Evolutionary conservation across 2,329 filamentous ascomycete genomes (phyloP).

Genomic region (Sphaceloma murrayae): DNA sequence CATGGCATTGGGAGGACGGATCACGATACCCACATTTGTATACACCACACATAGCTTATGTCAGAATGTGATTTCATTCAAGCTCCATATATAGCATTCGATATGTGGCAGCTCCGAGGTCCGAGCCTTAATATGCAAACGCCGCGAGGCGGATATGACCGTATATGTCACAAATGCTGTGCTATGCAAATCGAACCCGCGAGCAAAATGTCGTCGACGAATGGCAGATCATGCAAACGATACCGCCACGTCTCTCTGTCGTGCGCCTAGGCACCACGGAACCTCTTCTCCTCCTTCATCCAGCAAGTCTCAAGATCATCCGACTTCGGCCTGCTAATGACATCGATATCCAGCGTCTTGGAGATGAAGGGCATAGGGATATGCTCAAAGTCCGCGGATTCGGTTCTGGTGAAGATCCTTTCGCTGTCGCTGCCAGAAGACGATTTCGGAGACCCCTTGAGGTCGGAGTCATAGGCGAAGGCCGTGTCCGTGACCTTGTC

Average conservation of each 20-base stretch:
- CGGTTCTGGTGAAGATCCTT: too few relatives aligned
- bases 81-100: background rate
- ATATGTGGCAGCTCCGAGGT: background rate
- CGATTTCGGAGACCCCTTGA: background rate
- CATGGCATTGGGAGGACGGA: background rate
- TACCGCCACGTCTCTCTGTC: too few relatives aligned
- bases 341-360: slow-evolving; percentile 4
- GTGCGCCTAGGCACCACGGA: too few relatives aligned
- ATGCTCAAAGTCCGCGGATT: slow-evolving; percentile 3
- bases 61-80: background rate
- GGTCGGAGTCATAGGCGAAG: too few relatives aligned
- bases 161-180: too few relatives aligned
- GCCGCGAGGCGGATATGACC: too few relatives aligned
- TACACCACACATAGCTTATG: too few relatives aligned
- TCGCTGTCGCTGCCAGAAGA: slow-evolving; percentile 1
- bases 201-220: too few relatives aligned
- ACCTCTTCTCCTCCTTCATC: background rate
- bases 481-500: too few relatives aligned
- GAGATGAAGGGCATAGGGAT: slow-evolving; percentile 7
- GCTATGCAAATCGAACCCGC: too few relatives aligned
- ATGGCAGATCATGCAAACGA: too few relatives aligned
- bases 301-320: background rate
- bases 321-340: background rate
- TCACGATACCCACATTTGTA: background rate
- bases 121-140: too few relatives aligned